Percentiles rank a stretch among this genome's conserved stretches.
These are phyloP conservation scores for Chenopodium suecicum DNA, from an alignment of 148 eudicot genomes.

Conservation along the genomic window DNA sequence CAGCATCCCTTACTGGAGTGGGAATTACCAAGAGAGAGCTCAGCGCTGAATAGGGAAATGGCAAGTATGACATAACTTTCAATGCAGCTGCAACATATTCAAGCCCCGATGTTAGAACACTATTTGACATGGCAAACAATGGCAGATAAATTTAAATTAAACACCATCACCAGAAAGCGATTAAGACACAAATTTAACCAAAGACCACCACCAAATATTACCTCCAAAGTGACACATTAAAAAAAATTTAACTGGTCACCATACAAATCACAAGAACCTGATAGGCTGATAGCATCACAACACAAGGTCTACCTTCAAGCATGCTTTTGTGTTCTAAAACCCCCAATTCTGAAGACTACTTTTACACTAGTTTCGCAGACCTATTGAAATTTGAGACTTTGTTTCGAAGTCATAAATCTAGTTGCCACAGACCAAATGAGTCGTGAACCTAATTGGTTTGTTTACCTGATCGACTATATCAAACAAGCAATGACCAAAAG, in stretches of 20 bases:
- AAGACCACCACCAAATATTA: background rate
- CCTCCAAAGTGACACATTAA: background rate
- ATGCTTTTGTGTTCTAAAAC: background rate
- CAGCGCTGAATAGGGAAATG: slow-evolving; percentile 77
- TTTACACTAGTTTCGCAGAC: background rate
- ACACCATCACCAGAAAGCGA: background rate
- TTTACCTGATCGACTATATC: background rate
- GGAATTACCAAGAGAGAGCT: slow-evolving; percentile 63
- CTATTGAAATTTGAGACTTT: background rate
- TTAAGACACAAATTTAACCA: background rate
- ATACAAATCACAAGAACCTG: background rate
- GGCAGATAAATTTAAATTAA: background rate
- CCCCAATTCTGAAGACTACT: background rate
- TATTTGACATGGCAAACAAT: background rate
- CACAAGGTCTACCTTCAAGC: background rate
- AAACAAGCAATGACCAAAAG: background rate
- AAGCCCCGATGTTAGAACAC: background rate
- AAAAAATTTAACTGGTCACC: background rate
- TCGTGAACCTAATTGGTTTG: background rate
- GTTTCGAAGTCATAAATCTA: background rate
- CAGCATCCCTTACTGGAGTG: slow-evolving; percentile 71
- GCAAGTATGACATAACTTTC: slow-evolving; percentile 82
- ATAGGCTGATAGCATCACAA: background rate
- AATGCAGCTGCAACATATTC: slow-evolving; percentile 74
- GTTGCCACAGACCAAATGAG: too few relatives aligned